Evolutionary conservation across 1,284 basidiomycete genomes (phyloP), one percentile per base, ranked within the genome.

Genomic region (Fistulinella cinereoalba): DNA sequence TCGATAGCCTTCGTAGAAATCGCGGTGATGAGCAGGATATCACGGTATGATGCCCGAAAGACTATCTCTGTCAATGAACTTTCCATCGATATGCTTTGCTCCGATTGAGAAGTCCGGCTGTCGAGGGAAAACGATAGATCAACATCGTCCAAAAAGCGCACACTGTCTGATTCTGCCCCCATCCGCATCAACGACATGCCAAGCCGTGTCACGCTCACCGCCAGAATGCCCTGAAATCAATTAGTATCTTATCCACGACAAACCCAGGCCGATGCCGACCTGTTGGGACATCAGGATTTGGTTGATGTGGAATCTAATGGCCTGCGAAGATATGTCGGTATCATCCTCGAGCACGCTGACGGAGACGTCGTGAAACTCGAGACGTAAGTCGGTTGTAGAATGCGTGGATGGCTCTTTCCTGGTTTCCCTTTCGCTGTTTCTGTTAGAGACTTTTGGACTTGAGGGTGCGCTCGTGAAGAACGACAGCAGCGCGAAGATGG

Each of bases 181-280:
- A 99, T 99, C 22, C 79, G 78, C 52, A 87, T 84, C 36, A 99
- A 77, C 15, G 94, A 97, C 94, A 99, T 97, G 34, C 96, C 97
- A 10, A 98, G 76, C 44, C 80, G 80, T 48, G 80, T 83, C 32
- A 99, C 73, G 46, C 82, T 92, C 52, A 99, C 71, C 1, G 93
- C 91, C 54, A 95, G 63, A 28, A 96, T 83, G 16, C 85, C 85
- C 86, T 93, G 46, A 6, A 3, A 11, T 36, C n/a, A 21, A 12
- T 56, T 41, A 64, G 50, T 19, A 48, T 25, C 18, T 41, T 46
- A 28, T 38, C 13, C 34, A 24, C 33, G 31, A 46, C 46, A 36
- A 34, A 29, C 28, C 15, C 29, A 13, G 27, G 39, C 28, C 1
- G 4, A 45, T 34, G 24, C 60, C 49, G 16, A 86, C 92, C 79